Percentiles rank a stretch among this genome's conserved stretches.
phyloP scores from a whole-genome alignment of 257 asterid species.

The Nicotiana benthamiana region DNA sequence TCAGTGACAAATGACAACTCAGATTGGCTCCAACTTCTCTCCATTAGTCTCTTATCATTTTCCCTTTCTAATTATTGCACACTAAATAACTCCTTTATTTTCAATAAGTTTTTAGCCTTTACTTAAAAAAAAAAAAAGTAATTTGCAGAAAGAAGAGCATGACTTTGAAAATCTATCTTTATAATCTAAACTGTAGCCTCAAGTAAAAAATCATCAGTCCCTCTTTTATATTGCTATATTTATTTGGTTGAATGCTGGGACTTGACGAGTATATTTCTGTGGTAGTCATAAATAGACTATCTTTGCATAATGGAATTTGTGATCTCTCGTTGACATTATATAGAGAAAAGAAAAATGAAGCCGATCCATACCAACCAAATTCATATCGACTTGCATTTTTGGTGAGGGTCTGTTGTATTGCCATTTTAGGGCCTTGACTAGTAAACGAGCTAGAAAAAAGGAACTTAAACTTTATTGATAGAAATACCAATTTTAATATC shows the following conservation, averaged over 20 bases:
- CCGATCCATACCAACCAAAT: neutral
- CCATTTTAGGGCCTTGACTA: neutral
- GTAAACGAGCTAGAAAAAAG: neutral
- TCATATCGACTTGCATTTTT: neutral
- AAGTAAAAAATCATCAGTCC: neutral
- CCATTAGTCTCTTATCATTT: too few relatives aligned
- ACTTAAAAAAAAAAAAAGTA: neutral
- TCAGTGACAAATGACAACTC: too few relatives aligned
- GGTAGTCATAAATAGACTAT: neutral
- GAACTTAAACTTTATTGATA: too few relatives aligned
- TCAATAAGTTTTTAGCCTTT: neutral
- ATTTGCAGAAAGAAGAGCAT: neutral
- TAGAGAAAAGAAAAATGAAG: neutral
- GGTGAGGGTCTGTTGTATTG: too few relatives aligned
- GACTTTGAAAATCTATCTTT: neutral
- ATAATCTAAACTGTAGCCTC: neutral
- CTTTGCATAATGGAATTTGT: neutral
- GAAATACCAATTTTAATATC: too few relatives aligned
- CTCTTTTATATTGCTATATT: neutral
- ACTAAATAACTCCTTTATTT: neutral
- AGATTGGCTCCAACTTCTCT: neutral
- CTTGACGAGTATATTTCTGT: neutral
- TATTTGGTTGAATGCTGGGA: neutral
- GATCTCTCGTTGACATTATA: neutral
- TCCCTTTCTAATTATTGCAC: neutral